Percentiles rank a stretch among this genome's conserved stretches.
Conservation (phyloP, 2,329 filamentous ascomycete species). For the Amauroascus niger region DNA sequence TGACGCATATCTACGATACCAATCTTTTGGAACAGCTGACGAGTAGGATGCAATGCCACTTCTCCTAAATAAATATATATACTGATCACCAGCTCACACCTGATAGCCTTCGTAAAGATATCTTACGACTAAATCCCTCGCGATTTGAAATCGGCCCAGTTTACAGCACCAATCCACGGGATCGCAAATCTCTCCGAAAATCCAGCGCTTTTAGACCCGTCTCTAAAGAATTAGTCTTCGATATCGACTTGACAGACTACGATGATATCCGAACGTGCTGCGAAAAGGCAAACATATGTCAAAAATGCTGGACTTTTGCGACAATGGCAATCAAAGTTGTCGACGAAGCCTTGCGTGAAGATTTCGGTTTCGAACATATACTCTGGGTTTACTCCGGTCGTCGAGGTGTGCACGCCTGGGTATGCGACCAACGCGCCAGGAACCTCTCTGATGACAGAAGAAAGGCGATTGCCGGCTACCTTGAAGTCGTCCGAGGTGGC, state of each 20-base stretch:
- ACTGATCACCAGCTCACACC: background rate
- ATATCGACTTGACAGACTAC: conserved; percentile 99
- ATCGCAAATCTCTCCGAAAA: conserved; percentile 78
- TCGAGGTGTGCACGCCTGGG: conserved; percentile 94
- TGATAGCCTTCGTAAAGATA: conserved; percentile 72
- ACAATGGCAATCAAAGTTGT: conserved; percentile 96
- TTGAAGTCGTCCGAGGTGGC: conserved; percentile 82
- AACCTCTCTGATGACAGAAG: conserved; percentile 77
- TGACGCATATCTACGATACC: conserved; percentile 86
- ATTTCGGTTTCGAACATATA: conserved; percentile 95
- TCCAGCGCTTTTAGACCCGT: conserved; percentile 72
- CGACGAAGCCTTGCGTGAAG: conserved; percentile 74
- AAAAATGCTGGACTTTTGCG: conserved; percentile 92
- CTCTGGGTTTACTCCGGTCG: conserved; percentile 98
- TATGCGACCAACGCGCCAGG: conserved; percentile 82
- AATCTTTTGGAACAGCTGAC: conserved; percentile 62
- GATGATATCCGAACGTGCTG: conserved; percentile 95
- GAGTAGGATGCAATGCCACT: conserved; percentile 34
- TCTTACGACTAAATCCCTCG: conserved; percentile 74
- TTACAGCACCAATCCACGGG: conserved; percentile 85
- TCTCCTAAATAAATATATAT: background rate
- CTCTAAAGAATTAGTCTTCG: conserved; percentile 91
- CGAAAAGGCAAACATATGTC: conserved; percentile 83
- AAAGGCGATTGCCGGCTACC: conserved; percentile 74
- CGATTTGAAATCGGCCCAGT: conserved; percentile 99